Base-by-base conservation (phyloP, 108 stramenopile species). In the Pseudonitzschia pungens region DNA sequence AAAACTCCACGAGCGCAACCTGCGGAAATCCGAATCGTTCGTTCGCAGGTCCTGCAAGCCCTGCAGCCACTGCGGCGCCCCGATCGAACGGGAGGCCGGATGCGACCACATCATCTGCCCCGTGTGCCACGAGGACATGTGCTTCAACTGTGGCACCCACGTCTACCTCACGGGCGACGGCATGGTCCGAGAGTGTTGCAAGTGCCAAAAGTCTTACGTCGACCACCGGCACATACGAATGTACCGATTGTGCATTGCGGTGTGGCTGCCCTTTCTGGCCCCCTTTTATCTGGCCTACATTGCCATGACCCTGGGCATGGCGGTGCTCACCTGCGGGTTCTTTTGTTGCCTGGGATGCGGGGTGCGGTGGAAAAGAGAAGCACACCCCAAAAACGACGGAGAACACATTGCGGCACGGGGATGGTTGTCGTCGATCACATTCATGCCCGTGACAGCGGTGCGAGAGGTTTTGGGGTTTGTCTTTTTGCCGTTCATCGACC, bases 61-160 rank as follows among this genome's bases (percentile, higher is more conserved):
- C 0, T 84, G 84, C 48, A 72, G 70, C 60, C 84, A 84, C 41
- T 84, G 84, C 53, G 67, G 55, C 2, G 59, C 58, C 11, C 72
- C 69, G 31, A 80, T 84, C 20, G 26, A 75, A 36, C 77, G 77
- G 50, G 71, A 62, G 11, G 32, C 58, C 18, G 84, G 84, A 14
- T 84, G 84, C 42, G 80, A 84, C 75, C 84, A 84, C 66, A 62
- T 84, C 51, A 69, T 84, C n/a, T 84, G 84, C 58, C 36, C 63
- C 9, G 42, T 40, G 22, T 84, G 84, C 52, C 28, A 78, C 6
- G 11, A 78, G 0, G 84, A 84, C 70, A 71, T 84, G 60, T 84
- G 84, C 54, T 84, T 71, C 50, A 71, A 63, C 26, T 84, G 84
- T 58, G 80, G 80, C 5, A 77, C 70, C 14, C 84, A 84, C 48